phyloP scores from a whole-genome alignment of 306 rosid species.

The Dicorynia guianensis region DNA sequence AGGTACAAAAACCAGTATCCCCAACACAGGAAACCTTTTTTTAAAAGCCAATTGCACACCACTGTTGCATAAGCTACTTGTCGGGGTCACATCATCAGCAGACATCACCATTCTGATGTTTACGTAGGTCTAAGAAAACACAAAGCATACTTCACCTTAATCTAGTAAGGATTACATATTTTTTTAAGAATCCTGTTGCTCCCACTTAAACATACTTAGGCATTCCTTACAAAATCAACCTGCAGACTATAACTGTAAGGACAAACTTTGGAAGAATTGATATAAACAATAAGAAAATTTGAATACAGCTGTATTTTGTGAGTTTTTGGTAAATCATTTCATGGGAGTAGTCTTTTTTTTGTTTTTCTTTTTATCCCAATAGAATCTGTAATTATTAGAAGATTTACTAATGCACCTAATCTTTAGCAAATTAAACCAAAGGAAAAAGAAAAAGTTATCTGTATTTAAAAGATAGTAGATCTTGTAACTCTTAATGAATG shows the following conservation, averaged over 20 bases:
- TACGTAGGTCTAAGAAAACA: neutral
- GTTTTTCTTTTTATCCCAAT: neutral
- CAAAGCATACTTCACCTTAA: constrained; percentile 22
- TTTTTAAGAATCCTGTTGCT: no score
- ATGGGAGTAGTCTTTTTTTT: no score
- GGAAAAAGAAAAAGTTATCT: neutral
- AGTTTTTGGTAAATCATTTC: no score
- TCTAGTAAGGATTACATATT: neutral
- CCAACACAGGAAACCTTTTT: constrained; percentile 25
- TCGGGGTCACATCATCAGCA: constrained; percentile 38
- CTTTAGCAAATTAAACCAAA: neutral
- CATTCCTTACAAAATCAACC: no score
- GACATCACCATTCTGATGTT: neutral
- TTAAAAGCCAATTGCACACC: constrained; percentile 23
- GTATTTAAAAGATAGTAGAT: constrained; percentile 10
- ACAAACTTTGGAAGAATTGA: no score
- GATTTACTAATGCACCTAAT: neutral
- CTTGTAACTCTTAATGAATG: no score
- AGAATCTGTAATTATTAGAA: neutral
- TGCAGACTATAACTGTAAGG: no score
- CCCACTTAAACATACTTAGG: no score
- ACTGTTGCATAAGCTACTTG: constrained; percentile 22
- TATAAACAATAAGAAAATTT: no score
- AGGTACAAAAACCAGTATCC: constrained; percentile 7
- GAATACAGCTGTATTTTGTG: no score